Base-by-base conservation (phyloP, 257 asterid genomes). In the Solanum bukasovii region DNA sequence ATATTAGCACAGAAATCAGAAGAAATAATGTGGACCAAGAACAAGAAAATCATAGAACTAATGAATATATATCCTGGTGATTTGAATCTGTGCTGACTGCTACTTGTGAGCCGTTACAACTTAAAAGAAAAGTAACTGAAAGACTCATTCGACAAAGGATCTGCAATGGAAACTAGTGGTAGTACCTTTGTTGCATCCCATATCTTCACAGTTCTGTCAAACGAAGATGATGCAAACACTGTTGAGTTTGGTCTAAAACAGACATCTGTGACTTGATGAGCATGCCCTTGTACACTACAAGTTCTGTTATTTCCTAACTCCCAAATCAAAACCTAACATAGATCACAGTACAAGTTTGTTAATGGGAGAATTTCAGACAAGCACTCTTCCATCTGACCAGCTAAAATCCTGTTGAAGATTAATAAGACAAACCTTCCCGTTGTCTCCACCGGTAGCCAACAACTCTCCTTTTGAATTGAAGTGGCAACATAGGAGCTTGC, bases 401-500 rank as follows among this genome's bases (percentile, higher is more conserved):
- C 27, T 34, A 42, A 13, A 78, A 79, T 79, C 65, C 65, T 81
- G 4, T 23, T 86, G 75, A 63, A 81, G 84, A 42, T 37, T n/a
- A 82, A 67, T 35, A 67, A 73, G 81, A 83, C 46, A 5, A 87
- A 91, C 96, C 95, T 93, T 92, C 81, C 88, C 91, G 85, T 90
- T 93, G 84, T 92, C 90, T 49, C 96, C 96, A 44, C 92, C 96
- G 88, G 91, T 89, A 86, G 91, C 95, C 67, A 93, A 87, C 52
- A 88, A 89, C 85, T 84, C 90, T 73, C 93, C 92, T 10, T 82
- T 35, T 46, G 91, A 71, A 77, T 94, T 89, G 84, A 93, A 93
- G 87, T 91, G 91, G 84, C 94, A 93, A 74, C 93, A 89, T 13
- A 87, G 84, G 46, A 93, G 88, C 90, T 92, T 92, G 93, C 86